phyloP scores from a whole-genome alignment of 1,284 basidiomycete genomes.

The Entoloma clypeatum region DNA sequence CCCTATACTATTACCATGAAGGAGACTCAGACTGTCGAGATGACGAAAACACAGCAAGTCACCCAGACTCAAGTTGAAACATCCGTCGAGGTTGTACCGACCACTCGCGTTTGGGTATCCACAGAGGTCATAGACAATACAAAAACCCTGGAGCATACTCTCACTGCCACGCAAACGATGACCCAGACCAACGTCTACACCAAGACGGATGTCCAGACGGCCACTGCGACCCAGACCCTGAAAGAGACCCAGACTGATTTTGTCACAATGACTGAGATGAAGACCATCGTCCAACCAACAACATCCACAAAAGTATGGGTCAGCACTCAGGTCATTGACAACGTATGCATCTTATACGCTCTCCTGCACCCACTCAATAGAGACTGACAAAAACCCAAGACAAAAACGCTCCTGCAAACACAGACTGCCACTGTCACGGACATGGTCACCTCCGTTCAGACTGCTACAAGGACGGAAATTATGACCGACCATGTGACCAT shows the following conservation, averaged over 20 bases:
- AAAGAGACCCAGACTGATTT: slow-evolving; percentile 40
- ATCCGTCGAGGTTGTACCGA: slow-evolving; percentile 51
- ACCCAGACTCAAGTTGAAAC: slow-evolving; percentile 50
- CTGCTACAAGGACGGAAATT: slow-evolving; percentile 41
- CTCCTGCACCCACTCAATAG: not conserved
- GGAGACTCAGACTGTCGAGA: slow-evolving; percentile 31
- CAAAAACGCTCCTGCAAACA: slow-evolving; percentile 48
- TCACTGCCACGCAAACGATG: slow-evolving; percentile 57
- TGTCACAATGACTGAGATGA: slow-evolving; percentile 42
- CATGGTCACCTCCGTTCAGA: slow-evolving; percentile 37
- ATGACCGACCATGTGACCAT: slow-evolving; percentile 43
- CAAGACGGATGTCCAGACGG: slow-evolving; percentile 45
- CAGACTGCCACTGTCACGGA: slow-evolving; percentile 46
- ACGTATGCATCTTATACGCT: slow-evolving; percentile 36
- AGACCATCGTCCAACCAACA: slow-evolving; percentile 47
- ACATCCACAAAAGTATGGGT: slow-evolving; percentile 54
- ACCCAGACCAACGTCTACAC: slow-evolving; percentile 55
- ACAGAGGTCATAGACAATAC: slow-evolving; percentile 62
- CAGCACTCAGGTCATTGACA: slow-evolving; percentile 56
- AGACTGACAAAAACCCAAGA: slow-evolving; percentile 30
- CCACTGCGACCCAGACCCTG: slow-evolving; percentile 42
- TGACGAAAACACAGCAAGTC: slow-evolving; percentile 34
- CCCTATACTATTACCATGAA: slow-evolving; percentile 35
- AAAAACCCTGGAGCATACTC: slow-evolving; percentile 49
- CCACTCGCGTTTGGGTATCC: slow-evolving; percentile 60